phyloP scores from a whole-genome alignment of 495 filamentous ascomycete species.

The Lasiosphaeris hirsuta region DNA sequence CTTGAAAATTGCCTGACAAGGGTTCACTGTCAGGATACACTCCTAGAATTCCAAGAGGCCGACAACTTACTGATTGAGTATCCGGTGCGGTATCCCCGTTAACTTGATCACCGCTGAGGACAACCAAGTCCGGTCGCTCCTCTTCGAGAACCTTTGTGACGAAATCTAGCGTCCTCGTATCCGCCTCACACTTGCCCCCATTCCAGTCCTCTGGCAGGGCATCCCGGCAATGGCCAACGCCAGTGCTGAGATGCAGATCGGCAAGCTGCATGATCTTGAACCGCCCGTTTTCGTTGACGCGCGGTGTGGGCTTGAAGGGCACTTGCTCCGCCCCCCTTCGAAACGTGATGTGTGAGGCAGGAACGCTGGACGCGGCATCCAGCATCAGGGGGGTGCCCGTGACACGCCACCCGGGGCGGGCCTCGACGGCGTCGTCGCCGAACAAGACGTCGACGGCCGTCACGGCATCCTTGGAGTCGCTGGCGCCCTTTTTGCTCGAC shows the following conservation, averaged over 20 bases:
- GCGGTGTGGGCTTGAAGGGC: constrained; percentile 61
- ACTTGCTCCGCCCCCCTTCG: constrained; percentile 63
- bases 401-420: constrained; percentile 76
- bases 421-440: constrained; percentile 89
- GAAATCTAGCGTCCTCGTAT: constrained; percentile 88
- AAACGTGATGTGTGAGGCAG: constrained; percentile 69
- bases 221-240: constrained; percentile 80
- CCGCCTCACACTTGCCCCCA: constrained; percentile 81
- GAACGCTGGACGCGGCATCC: constrained; percentile 56
- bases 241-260: constrained; percentile 89
- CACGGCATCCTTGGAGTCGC: constrained; percentile 71
- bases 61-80: constrained; percentile 63
- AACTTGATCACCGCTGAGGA: constrained; percentile 89
- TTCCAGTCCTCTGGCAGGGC: constrained; percentile 66
- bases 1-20: constrained; percentile 76
- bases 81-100: constrained; percentile 92
- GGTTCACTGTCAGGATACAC: constrained; percentile 1
- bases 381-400: constrained; percentile 66
- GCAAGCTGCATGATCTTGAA: constrained; percentile 97
- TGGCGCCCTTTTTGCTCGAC: constrained; percentile 68
- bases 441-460: constrained; percentile 90
- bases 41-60: background rate
- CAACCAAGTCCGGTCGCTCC: constrained; percentile 87
- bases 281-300: constrained; percentile 80
- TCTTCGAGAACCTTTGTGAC: constrained; percentile 76